Conservation (phyloP, 1,284 basidiomycete genomes). For the Chondrostereum purpureum region DNA sequence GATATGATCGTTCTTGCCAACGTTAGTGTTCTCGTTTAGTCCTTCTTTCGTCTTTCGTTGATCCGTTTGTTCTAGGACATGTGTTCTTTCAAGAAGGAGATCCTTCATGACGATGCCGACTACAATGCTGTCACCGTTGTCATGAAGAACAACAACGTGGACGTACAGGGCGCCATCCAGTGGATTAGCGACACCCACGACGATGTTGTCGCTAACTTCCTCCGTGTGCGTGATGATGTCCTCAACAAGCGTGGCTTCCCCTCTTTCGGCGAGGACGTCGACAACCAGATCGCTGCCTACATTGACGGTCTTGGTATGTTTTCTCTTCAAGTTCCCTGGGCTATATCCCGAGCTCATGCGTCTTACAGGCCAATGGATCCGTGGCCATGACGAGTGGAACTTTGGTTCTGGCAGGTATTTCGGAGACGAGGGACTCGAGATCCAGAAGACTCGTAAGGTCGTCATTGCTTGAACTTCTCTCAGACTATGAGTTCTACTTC, state of each 20-base stretch:
- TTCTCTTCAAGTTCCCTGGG: background rate
- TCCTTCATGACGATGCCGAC: constrained; percentile 11
- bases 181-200: constrained; percentile 11
- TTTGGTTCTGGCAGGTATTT: constrained; percentile 12
- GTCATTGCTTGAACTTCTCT: constrained; percentile 10
- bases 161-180: constrained; percentile 9
- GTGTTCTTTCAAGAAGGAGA: constrained; percentile 15
- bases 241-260: constrained; percentile 4
- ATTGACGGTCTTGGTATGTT: constrained; percentile 6
- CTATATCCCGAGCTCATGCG: background rate
- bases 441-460: constrained; percentile 10
- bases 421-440: constrained; percentile 10
- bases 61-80: no score
- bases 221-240: constrained; percentile 2
- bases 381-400: constrained; percentile 13
- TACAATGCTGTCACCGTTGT: constrained; percentile 15
- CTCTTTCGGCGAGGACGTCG: constrained; percentile 3
- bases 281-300: constrained; percentile 3
- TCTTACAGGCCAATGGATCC: constrained; percentile 11
- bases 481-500: no score
- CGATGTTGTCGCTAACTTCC: constrained; percentile 6
- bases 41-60: no score
- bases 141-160: constrained; percentile 9
- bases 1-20: constrained; percentile 13
- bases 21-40: no score